Conservation (phyloP, 768 basidiomycete species). For the Hygrocybe coccinea region DNA sequence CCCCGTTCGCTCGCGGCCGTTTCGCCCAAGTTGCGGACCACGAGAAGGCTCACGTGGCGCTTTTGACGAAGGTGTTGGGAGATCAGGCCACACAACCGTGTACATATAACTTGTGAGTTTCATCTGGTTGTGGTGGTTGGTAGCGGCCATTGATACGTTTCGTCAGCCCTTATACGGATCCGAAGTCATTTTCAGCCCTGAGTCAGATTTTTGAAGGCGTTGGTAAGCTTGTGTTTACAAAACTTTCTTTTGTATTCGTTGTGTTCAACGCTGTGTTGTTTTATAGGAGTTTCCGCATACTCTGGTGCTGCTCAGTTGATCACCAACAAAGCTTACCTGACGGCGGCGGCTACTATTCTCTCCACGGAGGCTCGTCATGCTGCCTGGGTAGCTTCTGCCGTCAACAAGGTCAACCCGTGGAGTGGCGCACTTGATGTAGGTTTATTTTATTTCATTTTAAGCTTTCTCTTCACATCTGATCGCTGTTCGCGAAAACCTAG, state of each 20-base stretch:
- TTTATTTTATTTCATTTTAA: constrained; percentile 28
- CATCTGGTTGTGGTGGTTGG: not conserved
- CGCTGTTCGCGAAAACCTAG: constrained; percentile 41
- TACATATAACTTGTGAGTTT: constrained; percentile 30
- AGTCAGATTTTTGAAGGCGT: constrained; percentile 51
- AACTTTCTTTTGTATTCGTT: constrained; percentile 47
- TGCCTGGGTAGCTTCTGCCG: constrained; percentile 45
- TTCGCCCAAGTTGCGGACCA: constrained; percentile 47
- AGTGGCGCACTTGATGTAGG: constrained; percentile 43
- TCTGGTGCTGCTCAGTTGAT: not conserved
- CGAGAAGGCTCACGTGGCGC: constrained; percentile 41
- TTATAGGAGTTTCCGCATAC: not conserved
- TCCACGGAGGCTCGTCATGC: constrained; percentile 51
- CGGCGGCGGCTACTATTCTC: constrained; percentile 56
- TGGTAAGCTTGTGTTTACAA: constrained; percentile 44
- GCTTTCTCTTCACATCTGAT: constrained; percentile 46
- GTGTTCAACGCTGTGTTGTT: constrained; percentile 29
- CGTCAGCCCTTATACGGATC: constrained; percentile 40
- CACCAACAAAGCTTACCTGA: constrained; percentile 37
- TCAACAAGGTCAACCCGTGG: constrained; percentile 40
- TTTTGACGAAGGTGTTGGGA: constrained; percentile 34
- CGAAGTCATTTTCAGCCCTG: constrained; percentile 40
- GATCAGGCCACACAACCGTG: constrained; percentile 31
- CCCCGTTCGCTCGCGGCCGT: constrained; percentile 42
- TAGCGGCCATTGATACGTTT: not conserved